Evolutionary conservation across 2,329 filamentous ascomycete genomes (phyloP).

Genomic region (Rhinocladiella mackenziei): DNA sequence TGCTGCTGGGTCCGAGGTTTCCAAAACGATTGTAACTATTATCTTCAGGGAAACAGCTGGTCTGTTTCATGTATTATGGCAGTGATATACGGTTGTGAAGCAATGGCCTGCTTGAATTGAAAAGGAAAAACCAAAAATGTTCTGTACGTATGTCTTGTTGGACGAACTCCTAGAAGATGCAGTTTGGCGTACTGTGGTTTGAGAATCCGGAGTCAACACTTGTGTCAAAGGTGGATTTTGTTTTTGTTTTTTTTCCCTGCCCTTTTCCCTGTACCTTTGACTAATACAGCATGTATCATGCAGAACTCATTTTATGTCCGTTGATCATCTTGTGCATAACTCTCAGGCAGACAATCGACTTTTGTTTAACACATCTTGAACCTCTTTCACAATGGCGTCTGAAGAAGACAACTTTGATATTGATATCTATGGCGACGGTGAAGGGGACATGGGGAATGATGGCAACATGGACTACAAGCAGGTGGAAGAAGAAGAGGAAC

Average conservation of each 20-base stretch:
- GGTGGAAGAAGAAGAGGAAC: constrained; percentile 33
- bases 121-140: too few species aligned
- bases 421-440: constrained; percentile 63
- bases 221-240: not conserved
- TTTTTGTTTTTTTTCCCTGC: constrained; percentile 3
- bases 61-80: constrained; percentile 24
- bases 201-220: not conserved
- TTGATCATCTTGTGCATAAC: constrained; percentile 22
- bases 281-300: constrained; percentile 20
- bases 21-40: constrained; percentile 17
- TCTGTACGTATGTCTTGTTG: constrained; percentile 24
- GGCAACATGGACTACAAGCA: constrained; percentile 44
- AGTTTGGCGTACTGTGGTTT: not conserved
- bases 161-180: constrained; percentile 2
- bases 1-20: constrained; percentile 7
- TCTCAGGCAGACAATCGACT: constrained; percentile 25
- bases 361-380: constrained; percentile 4
- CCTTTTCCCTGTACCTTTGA: constrained; percentile 13
- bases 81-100: constrained; percentile 3
- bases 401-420: constrained; percentile 69
- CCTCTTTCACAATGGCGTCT: constrained; percentile 41
- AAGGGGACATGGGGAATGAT: constrained; percentile 35
- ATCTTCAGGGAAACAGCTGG: constrained; percentile 22
- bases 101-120: constrained; percentile 4
- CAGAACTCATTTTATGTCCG: constrained; percentile 19